A percentile compares a stretch with the other conserved stretches of the same genome.
Conservation (phyloP, 352 stramenopile genomes). For the Pythium oligandrum region DNA sequence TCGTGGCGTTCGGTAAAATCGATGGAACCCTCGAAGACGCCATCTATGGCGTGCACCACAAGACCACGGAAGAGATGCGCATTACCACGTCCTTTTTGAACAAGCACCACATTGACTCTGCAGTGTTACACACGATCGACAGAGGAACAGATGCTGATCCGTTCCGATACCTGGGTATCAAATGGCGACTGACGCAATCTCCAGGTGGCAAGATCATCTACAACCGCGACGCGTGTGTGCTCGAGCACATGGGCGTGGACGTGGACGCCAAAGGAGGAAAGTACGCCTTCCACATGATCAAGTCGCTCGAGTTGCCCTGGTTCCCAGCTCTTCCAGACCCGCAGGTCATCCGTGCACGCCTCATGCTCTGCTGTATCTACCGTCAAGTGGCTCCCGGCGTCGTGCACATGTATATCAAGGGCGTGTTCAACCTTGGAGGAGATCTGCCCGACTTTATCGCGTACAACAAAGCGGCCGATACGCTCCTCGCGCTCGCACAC, state of each 20-base stretch:
- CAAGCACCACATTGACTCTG: conserved; percentile 35
- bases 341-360: conserved; percentile 33
- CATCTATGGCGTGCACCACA: conserved; percentile 47
- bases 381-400: conserved; percentile 30
- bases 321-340: conserved; percentile 30
- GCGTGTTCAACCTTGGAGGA: conserved; percentile 44
- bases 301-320: conserved; percentile 38
- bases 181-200: conserved; percentile 32
- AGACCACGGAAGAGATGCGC: conserved; percentile 47
- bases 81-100: conserved; percentile 27
- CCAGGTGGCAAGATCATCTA: conserved; percentile 31
- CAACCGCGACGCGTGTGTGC: conserved; percentile 37
- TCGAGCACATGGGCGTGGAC: conserved; percentile 47
- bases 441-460: conserved; percentile 34
- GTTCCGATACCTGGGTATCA: conserved; percentile 46
- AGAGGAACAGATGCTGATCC: conserved; percentile 29
- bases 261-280: conserved; percentile 26
- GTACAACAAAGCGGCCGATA: conserved; percentile 34
- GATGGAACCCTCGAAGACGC: conserved; percentile 38
- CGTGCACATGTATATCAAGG: conserved; percentile 48
- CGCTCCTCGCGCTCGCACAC: conserved; percentile 31
- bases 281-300: conserved; percentile 44
- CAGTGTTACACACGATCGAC: conserved; percentile 42
- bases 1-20: conserved; percentile 39
- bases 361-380: conserved; percentile 61